phyloP scores from a whole-genome alignment of 306 rosid genomes.

The Begonia masoniana region DNA sequence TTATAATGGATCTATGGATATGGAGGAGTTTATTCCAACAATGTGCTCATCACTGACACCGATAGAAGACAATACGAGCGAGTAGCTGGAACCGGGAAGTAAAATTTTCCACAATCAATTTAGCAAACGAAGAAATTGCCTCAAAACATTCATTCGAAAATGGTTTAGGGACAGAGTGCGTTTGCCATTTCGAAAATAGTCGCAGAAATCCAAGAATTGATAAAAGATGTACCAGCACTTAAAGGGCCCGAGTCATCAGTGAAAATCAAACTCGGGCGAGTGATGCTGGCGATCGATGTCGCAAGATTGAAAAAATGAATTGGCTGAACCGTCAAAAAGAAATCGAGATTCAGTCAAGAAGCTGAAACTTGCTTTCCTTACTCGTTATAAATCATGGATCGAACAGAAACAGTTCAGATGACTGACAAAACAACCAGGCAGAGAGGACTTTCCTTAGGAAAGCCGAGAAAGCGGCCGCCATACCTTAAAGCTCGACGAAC shows the following conservation, averaged over 20 bases:
- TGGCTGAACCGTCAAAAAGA: constrained; percentile 22
- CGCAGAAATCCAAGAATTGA: not conserved
- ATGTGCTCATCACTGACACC: constrained; percentile 23
- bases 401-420: too few relatives aligned
- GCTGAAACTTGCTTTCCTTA: constrained; percentile 44
- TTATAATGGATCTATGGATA: too few relatives aligned
- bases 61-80: constrained; percentile 9
- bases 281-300: constrained; percentile 37
- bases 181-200: constrained; percentile 25
- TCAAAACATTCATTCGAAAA: constrained; percentile 31
- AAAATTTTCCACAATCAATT: constrained; percentile 1
- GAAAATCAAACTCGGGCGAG: constrained; percentile 54
- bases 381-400: not conserved
- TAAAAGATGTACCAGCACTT: constrained; percentile 28
- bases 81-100: constrained; percentile 18
- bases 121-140: constrained; percentile 96
- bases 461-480: too few relatives aligned
- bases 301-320: constrained; percentile 35
- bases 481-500: too few relatives aligned
- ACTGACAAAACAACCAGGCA: too few relatives aligned
- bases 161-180: constrained; percentile 81
- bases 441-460: too few relatives aligned
- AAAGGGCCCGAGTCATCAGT: constrained; percentile 60
- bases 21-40: constrained; percentile 19
- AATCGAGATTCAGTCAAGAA: constrained; percentile 38